Evolutionary conservation across 345 rosid genomes (phyloP), one percentile per base, ranked within the genome.

Genomic region (Populus alba): DNA sequence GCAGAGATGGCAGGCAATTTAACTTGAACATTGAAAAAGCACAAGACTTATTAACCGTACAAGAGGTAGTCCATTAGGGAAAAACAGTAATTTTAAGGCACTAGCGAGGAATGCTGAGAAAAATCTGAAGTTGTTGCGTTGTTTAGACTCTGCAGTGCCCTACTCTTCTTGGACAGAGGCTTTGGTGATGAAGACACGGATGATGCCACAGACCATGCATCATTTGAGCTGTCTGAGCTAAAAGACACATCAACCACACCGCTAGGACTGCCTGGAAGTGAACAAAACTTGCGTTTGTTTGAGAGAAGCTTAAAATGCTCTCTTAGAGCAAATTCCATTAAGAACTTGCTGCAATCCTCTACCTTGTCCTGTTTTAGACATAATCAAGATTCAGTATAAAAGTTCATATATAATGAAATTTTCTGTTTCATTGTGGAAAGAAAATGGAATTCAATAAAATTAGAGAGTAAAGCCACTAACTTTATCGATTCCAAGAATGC

Each of bases 1-100:
- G 81, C 85, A 85, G 92, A 90, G 91, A 87, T 87, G 85, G 88
- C 75, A 80, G 85, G 91, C 91, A 88, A 83, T 87, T 88, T 88
- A 86, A 84, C 88, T 82, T 77, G 67, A 72, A 79, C 69, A 77
- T 38, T 29, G 67, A 33, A 31, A 78, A n/a, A 31, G 23, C 49
- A 53, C 33, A 68, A 77, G 51, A 59, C 55, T 72, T 74, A 70
- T 39, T 76, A 77, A 72, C 71, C 81, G 61, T 78, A 73, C 79
- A 80, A 33, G 79, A 75, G 72, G 73, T 49, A 74, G 41, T 81
- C 78, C 79, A 51, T 68, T 23, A 35, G 23, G 51, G 31, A 76
- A 63, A 20, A 27, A 1, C 57, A 23, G 69, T 49, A 17, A 47
- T 35, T 70, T 35, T 49, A n/a, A 71, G 73, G 77, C 61, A 77